Evolutionary conservation across 1,284 basidiomycete genomes (phyloP).

Genomic region (Melampsora larici-populina): DNA sequence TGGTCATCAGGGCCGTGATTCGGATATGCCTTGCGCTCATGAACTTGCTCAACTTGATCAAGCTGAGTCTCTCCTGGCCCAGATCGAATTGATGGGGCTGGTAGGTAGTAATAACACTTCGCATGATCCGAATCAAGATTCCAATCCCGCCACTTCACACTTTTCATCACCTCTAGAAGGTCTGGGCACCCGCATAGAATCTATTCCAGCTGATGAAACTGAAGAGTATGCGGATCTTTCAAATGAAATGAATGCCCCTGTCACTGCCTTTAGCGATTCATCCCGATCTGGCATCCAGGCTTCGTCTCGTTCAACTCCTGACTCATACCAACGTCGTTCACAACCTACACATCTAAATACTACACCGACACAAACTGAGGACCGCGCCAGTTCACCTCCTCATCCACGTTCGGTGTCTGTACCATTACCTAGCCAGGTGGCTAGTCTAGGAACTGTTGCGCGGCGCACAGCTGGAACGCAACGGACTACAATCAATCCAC

Average conservation of each 20-base stretch:
- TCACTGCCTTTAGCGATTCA: too few relatives aligned
- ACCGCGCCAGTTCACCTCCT: neutral
- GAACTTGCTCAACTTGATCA: constrained; percentile 1
- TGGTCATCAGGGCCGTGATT: too few relatives aligned
- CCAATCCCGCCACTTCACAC: neutral
- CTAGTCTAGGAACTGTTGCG: neutral
- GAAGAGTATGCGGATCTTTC: too few relatives aligned
- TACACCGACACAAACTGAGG: neutral
- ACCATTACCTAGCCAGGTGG: neutral
- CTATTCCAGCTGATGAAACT: too few relatives aligned
- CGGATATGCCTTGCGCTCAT: neutral
- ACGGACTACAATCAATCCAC: constrained; percentile 18
- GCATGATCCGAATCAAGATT: neutral
- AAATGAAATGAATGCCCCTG: too few relatives aligned
- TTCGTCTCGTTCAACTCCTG: neutral
- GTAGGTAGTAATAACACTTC: neutral
- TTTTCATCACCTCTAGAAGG: neutral
- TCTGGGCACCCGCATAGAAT: too few relatives aligned
- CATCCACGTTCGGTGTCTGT: neutral
- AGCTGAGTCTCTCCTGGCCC: neutral
- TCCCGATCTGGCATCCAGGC: neutral
- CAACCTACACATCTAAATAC: neutral
- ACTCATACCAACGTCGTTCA: neutral
- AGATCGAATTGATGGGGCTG: neutral
- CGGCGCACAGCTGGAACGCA: neutral